Base-by-base conservation (phyloP, 169 alveolate species). In the Plasmodium berghei region DNA sequence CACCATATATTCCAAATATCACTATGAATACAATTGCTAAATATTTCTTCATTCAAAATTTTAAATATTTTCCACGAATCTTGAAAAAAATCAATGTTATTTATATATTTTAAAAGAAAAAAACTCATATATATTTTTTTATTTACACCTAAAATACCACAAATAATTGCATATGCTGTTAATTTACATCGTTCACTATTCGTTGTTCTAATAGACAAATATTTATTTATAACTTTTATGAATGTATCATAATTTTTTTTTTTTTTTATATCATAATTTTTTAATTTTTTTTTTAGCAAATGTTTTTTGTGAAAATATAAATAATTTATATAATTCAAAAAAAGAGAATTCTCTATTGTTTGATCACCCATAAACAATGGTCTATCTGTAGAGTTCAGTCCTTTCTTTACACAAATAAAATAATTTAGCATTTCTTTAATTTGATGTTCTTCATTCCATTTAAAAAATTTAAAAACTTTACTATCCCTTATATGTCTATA, bases 131-230 rank as follows among this genome's bases (percentile, higher is more conserved):
- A 83, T 70, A 83, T 83, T 5, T 83, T 67, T 67, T 83, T 63
- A 54, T 72, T 83, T 9, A 83, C 67, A 3, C 90, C 90, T 14
- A 83, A 26, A 34, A 83, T 83, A 8, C 90, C 90, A 83, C 90
- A 83, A 55, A 83, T 83, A 46, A 83, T 83, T 49, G 85, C 90
- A 83, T 83, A 83, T 0, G 90, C 90, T 20, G 90, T 83, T 83
- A 83, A 66, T 24, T 83, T 66, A 26, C 90, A 83, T 16, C 90
- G 54, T 61, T 83, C 85, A 54, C 83, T 83, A 61, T 72, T 66
- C 6, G 90, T 83, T 24, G 90, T 83, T 66, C 69, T 66, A 55
- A 83, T 59, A 49, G 85, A 83, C 28, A 83, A 45, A 62, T 61
- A 83, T 55, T 67, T 55, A 54, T 67, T 83, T 52, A 83, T 83